Evolutionary conservation across 1,139 yeast genomes (phyloP).

Genomic region (Saccharomycopsis crataegensis): DNA sequence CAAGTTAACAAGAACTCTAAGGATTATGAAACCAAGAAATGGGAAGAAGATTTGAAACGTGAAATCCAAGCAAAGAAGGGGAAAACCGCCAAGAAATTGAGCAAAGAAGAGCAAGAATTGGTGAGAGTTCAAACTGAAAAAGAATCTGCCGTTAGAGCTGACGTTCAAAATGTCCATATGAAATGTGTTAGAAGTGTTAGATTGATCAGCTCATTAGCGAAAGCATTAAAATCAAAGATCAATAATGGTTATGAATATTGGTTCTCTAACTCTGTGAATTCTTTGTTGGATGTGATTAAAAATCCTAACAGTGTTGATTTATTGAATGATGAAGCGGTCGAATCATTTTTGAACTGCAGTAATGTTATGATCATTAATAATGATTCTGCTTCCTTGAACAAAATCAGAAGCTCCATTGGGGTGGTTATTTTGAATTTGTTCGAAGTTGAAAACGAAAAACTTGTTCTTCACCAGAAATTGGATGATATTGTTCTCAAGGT

Average conservation of each 20-base stretch:
- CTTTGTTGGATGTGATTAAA: constrained; percentile 37
- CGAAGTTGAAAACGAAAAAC: constrained; percentile 33
- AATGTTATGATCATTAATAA: constrained; percentile 25
- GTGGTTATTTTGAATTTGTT: constrained; percentile 57
- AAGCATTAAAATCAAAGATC: constrained; percentile 32
- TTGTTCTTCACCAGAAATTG: constrained; percentile 44
- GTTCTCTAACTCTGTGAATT: constrained; percentile 59
- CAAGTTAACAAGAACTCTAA: constrained; percentile 55
- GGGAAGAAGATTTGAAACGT: constrained; percentile 82
- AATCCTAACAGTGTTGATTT: constrained; percentile 29
- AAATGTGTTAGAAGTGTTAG: constrained; percentile 43
- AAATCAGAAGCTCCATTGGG: constrained; percentile 41
- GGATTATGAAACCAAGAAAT: constrained; percentile 77
- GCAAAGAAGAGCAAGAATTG: constrained; percentile 67
- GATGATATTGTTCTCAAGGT: constrained; percentile 53
- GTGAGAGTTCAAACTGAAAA: constrained; percentile 54
- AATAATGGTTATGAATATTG: constrained; percentile 67
- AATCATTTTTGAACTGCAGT: constrained; percentile 28
- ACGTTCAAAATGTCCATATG: constrained; percentile 35
- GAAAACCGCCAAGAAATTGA: constrained; percentile 41
- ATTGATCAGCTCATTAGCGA: constrained; percentile 41
- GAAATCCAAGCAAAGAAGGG: constrained; percentile 55
- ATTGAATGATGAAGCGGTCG: constrained; percentile 27
- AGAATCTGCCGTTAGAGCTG: constrained; percentile 49
- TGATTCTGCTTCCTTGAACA: constrained; percentile 4